Conservation (phyloP, 192 early-diverging fungal genomes). For the Globomyces pollinis-pini region DNA sequence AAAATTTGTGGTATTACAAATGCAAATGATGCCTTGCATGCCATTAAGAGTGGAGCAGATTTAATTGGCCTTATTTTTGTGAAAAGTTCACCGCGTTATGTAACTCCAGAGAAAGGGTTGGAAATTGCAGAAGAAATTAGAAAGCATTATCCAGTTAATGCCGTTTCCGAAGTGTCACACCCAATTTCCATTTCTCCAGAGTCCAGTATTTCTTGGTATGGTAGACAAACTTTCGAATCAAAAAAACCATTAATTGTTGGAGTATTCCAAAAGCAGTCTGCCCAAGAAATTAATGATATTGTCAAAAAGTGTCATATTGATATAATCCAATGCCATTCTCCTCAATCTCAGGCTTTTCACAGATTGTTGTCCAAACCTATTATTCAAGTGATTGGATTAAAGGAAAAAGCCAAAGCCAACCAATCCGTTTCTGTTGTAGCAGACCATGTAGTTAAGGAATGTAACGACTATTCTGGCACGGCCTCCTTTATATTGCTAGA, state of each 20-base stretch:
- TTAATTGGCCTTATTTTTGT: slow-evolving; percentile 95
- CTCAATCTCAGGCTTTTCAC: slow-evolving; percentile 59
- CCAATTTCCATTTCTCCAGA: slow-evolving; percentile 2
- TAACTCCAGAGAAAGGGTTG: slow-evolving; percentile 55
- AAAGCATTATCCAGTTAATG: slow-evolving; percentile 13
- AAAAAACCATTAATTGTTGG: slow-evolving; percentile 77
- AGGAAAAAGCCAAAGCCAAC: too few species aligned
- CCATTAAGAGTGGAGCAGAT: slow-evolving; percentile 72
- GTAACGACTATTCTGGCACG: slow-evolving; percentile 6
- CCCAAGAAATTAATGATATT: slow-evolving; percentile 65
- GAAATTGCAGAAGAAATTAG: slow-evolving; percentile 67
- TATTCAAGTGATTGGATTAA: slow-evolving; percentile 86
- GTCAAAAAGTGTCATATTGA: slow-evolving; percentile 67
- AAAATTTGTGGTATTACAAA: slow-evolving; percentile 92
- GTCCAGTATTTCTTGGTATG: neutral
- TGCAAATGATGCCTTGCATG: slow-evolving; percentile 69
- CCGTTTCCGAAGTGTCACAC: slow-evolving; percentile 1
- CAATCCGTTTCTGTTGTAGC: slow-evolving; percentile 43
- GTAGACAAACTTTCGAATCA: slow-evolving; percentile 6
- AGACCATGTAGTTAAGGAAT: slow-evolving; percentile 5
- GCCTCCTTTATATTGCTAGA: slow-evolving; percentile 34
- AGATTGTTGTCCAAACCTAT: slow-evolving; percentile 70
- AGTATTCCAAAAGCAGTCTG: slow-evolving; percentile 82
- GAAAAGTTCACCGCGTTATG: slow-evolving; percentile 64
- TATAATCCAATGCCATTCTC: slow-evolving; percentile 89